phyloP scores from a whole-genome alignment of 2,329 filamentous ascomycete species.

The Bipolaris zeicola region DNA sequence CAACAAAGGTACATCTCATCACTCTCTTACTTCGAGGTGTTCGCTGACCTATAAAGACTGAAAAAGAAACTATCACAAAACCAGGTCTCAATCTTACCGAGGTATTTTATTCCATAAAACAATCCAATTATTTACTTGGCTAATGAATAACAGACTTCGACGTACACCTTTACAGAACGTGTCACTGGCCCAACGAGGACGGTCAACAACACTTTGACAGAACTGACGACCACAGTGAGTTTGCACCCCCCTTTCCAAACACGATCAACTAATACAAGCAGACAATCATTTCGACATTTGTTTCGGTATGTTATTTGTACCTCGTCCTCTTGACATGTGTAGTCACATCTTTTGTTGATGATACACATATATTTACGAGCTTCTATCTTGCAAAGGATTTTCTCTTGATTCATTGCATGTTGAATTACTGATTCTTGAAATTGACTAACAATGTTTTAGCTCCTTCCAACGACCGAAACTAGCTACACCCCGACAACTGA shows the following conservation, averaged over 20 bases:
- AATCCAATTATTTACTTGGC: neutral
- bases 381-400: no score
- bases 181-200: conserved; percentile 11
- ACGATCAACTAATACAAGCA: neutral
- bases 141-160: neutral
- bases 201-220: conserved; percentile 19
- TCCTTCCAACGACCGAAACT: conserved; percentile 24
- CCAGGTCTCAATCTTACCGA: conserved; percentile 1
- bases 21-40: neutral
- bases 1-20: conserved; percentile 8
- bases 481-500: conserved; percentile 19
- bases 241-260: neutral
- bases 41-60: conserved; percentile 1
- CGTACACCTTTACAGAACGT: neutral
- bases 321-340: neutral
- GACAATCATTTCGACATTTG: conserved; percentile 24
- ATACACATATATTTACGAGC: no score
- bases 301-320: conserved; percentile 18
- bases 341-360: neutral
- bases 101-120: neutral
- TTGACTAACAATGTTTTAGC: conserved; percentile 1
- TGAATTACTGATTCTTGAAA: neutral
- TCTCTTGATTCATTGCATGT: no score
- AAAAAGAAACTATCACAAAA: conserved; percentile 2
- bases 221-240: conserved; percentile 13